Evolutionary conservation across 1,284 basidiomycete species (phyloP), one percentile per base, ranked within the genome.

Genomic region (Lentinula novae-zelandiae): DNA sequence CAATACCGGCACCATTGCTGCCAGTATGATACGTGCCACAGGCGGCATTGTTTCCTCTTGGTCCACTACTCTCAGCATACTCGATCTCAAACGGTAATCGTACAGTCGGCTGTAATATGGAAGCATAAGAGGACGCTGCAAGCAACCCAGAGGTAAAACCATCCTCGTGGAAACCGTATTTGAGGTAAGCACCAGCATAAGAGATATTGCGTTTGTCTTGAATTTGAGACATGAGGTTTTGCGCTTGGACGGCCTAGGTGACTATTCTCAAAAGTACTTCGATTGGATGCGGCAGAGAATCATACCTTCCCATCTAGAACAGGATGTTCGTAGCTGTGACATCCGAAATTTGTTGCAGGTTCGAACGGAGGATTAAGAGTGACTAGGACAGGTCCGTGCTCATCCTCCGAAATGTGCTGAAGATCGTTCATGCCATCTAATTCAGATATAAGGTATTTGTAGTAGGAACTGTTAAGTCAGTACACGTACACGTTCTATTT

Each of bases 131-230:
- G 7, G 63, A 61, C 10, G 74, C 81, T 13, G 78, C 81, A 53
- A 72, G 75, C 15, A 88, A 70, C 2, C 86, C 85, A 1, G 83
- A 84, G 0, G 88, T 82, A 73, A 93, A 93, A 3, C 89, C 91
- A 67, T 93, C 91, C 73, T 93, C 90, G 73, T 93, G 90, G 75
- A 91, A 89, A 33, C 84, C 91, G 67, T 92, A 92, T 6, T 85
- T 83, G 51, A 87, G 81, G 80, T 89, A 94, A 5, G 91, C 92
- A n/a, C 90, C 90, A 1, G 85, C 88, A 69, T 84, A 94, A 15
- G 84, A 82, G 60, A 93, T 81, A 1, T 83, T 81, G 8, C 86
- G 80, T 20, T 70, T 79, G 66, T 85, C 84, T 72, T 93, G 91
- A 55, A 93, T 90, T 22, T 67, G 68, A 33, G 67, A 65, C 67